Evolutionary conservation across 2,329 filamentous ascomycete genomes (phyloP), one percentile per base, ranked within the genome.

Genomic region (Canariomyces notabilis): DNA sequence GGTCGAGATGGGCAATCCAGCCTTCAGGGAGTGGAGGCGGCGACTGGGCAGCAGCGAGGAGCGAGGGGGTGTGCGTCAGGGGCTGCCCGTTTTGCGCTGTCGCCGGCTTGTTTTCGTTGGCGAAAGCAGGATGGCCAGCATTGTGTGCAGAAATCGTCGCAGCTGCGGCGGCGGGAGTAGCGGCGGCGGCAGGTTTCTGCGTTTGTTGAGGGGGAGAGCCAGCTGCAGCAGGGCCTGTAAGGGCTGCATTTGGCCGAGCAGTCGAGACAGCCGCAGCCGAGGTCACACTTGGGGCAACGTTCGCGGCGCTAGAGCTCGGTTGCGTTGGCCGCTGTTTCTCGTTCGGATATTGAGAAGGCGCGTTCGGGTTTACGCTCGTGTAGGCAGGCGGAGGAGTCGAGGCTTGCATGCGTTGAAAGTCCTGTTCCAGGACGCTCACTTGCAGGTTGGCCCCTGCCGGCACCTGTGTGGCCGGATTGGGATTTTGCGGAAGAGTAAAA

Each of bases 1-100:
- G 87, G 63, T 98, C 93, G 4, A 97, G 75, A 64, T 97, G 93
- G 16, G 93, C 89, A 60, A 98, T 97, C 93, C 93, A 98, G 26
- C 93, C 93, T 69, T 98, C 93, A 5, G 93, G 93, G 14, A 98
- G 75, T 2, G 91, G 93, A 18, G 93, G 93, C 23, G 93, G 93
- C 14, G 89, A 95, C 20, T 85, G 80, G 22, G 88, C 88, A 1
- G 84, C 64, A 38, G 64, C 63, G 40, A 73, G 67, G n/a, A 72
- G 67, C 0, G 72, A 73, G 1, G 68, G 67, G 8, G 69, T 71
- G 39, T 70, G 69, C 22, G 66, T 62, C 52, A 77, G 67, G 54
- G 69, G 57, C 51, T 77, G 74, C 35, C 71, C 74, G 40, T 74
- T 75, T 41, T 71, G 68, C 52, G 32, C 41, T 3, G 61, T 49